These are phyloP conservation scores for Solanum hybrid DNA, from an alignment of 305 asterid species.

Conservation along the genomic window DNA sequence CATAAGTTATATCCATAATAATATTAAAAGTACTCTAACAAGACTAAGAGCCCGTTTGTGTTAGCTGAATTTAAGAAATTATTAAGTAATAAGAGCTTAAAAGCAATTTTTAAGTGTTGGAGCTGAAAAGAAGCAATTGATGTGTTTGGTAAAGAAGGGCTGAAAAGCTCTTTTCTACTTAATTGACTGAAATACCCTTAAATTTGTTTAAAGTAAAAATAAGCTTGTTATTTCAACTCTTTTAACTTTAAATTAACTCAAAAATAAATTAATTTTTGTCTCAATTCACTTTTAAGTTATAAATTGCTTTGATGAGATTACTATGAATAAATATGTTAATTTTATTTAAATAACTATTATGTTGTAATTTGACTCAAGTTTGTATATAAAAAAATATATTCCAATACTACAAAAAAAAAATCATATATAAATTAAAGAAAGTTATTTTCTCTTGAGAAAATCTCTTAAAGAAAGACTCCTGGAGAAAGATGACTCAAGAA, in stretches of 20 bases:
- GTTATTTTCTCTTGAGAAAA: not conserved
- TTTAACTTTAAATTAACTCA: not conserved
- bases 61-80: not conserved
- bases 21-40: not conserved
- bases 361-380: not conserved
- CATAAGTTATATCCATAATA: not conserved
- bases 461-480: not conserved
- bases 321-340: not conserved
- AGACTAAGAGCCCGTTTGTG: not conserved
- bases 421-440: not conserved
- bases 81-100: not conserved
- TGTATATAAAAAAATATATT: not conserved
- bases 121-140: not conserved
- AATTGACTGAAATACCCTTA: not conserved
- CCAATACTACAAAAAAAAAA: not conserved
- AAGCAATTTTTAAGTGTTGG: not conserved
- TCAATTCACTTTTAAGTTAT: not conserved
- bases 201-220: not conserved
- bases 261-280: not conserved
- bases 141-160: not conserved
- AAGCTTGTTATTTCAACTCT: not conserved
- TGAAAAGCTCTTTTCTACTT: not conserved
- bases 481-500: not conserved
- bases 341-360: not conserved
- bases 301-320: not conserved